Conservation (phyloP, 352 stramenopile genomes). For the Sclerospora graminicola region DNA sequence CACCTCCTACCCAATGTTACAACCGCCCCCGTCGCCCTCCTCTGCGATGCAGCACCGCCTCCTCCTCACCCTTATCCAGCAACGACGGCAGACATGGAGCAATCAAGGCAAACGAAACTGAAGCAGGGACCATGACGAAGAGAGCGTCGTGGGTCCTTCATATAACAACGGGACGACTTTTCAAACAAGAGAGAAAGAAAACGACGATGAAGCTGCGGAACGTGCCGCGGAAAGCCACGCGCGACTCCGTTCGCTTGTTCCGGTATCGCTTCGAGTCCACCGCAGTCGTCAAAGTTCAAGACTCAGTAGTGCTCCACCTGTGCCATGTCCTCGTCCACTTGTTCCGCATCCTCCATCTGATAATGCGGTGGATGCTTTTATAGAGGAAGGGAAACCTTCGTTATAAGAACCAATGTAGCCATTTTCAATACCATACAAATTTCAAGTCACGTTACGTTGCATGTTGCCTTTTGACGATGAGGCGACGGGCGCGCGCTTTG, state of each 20-base stretch:
- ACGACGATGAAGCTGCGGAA: slow-evolving; percentile 23
- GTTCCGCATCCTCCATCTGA: neutral
- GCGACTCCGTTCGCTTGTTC: slow-evolving; percentile 46
- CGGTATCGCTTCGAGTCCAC: slow-evolving; percentile 48
- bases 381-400: slow-evolving; percentile 52
- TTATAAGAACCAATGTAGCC: slow-evolving; percentile 15
- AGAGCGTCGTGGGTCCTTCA: slow-evolving; percentile 31
- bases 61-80: neutral
- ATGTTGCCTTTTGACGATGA: slow-evolving; percentile 8
- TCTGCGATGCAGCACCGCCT: no score
- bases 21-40: no score
- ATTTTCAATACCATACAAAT: slow-evolving; percentile 5
- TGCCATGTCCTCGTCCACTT: slow-evolving; percentile 11
- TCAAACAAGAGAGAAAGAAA: slow-evolving; percentile 5
- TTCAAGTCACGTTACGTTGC: slow-evolving; percentile 2
- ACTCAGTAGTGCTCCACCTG: slow-evolving; percentile 1
- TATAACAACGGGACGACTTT: slow-evolving; percentile 3
- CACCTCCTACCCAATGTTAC: no score
- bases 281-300: slow-evolving; percentile 6
- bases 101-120: neutral
- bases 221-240: slow-evolving; percentile 25
- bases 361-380: slow-evolving; percentile 56
- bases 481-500: slow-evolving; percentile 20
- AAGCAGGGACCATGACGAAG: slow-evolving; percentile 5
- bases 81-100: neutral